phyloP scores from a whole-genome alignment of 2,329 filamentous ascomycete genomes.

The Botrytis porri region DNA sequence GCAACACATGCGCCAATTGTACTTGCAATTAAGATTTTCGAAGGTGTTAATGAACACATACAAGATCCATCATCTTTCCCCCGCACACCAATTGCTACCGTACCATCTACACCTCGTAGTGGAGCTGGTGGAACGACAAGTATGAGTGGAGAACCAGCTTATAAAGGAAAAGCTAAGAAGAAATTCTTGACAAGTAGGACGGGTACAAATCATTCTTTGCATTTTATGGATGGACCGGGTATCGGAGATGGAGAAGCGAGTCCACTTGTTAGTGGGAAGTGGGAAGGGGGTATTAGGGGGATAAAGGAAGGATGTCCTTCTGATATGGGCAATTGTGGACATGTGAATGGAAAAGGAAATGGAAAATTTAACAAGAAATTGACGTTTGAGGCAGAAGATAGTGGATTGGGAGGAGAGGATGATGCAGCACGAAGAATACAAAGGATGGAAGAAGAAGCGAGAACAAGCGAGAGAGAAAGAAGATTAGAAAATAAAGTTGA shows the following conservation, averaged over 20 bases:
- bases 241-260: conserved; percentile 20
- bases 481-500: conserved; percentile 49
- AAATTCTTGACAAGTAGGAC: conserved; percentile 27
- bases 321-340: neutral
- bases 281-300: neutral
- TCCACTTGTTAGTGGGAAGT: conserved; percentile 11
- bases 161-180: conserved; percentile 17
- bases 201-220: conserved; percentile 25
- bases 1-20: conserved; percentile 66
- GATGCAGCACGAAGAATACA: neutral
- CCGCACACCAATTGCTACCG: conserved; percentile 12
- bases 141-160: neutral
- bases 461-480: conserved; percentile 3
- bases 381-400: conserved; percentile 21
- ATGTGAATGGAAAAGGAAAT: conserved; percentile 25
- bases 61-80: conserved; percentile 28
- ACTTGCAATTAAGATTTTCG: conserved; percentile 56
- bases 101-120: conserved; percentile 18
- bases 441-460: neutral
- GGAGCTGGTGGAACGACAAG: neutral
- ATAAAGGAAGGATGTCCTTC: neutral
- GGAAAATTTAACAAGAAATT: conserved; percentile 19
- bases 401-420: neutral
- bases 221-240: conserved; percentile 22
- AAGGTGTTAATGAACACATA: conserved; percentile 41